Percentiles rank a stretch among this genome's conserved stretches.
These are phyloP conservation scores for Penicillium polonicum DNA, from an alignment of 2,329 filamentous ascomycete species.

Conservation along the genomic window DNA sequence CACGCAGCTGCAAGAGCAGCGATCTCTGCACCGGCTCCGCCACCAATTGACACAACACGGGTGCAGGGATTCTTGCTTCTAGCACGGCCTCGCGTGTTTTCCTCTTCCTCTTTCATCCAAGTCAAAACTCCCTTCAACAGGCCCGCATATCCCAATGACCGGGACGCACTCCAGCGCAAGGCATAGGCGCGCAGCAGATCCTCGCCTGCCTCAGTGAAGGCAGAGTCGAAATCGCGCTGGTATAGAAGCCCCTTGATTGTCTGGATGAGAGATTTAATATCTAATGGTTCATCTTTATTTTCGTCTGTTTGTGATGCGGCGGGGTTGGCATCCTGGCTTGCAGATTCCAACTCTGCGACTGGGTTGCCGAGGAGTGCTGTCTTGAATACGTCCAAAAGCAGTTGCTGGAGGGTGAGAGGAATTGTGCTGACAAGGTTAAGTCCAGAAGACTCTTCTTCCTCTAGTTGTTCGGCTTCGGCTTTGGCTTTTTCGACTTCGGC, in stretches of 20 bases:
- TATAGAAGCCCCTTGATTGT: constrained; percentile 83
- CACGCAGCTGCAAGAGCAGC: constrained; percentile 60
- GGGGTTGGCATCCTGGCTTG: background rate
- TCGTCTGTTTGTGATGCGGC: constrained; percentile 3
- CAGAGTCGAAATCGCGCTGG: constrained; percentile 75
- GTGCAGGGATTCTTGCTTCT: background rate
- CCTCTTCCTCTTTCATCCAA: constrained; percentile 14
- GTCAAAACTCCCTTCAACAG: constrained; percentile 47
- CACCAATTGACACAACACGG: constrained; percentile 59
- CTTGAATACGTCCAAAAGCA: constrained; percentile 71
- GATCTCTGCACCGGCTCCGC: constrained; percentile 66
- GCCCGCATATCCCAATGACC: constrained; percentile 78
- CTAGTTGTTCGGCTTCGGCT: background rate
- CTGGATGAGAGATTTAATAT: constrained; percentile 62
- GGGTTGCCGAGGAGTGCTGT: constrained; percentile 55
- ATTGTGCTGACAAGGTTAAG: constrained; percentile 37
- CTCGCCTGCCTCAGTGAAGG: constrained; percentile 65
- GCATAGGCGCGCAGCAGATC: constrained; percentile 80
- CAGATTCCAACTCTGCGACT: constrained; percentile 15
- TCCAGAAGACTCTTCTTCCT: constrained; percentile 5
- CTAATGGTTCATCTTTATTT: constrained; percentile 16
- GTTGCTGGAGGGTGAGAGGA: constrained; percentile 61
- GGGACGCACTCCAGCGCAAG: constrained; percentile 82
- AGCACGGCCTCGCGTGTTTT: background rate
- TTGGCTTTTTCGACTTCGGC: constrained; percentile 9